These are phyloP conservation scores for Dendrobium huoshanense DNA, from an alignment of 106 monocot genomes.

Conservation along the genomic window DNA sequence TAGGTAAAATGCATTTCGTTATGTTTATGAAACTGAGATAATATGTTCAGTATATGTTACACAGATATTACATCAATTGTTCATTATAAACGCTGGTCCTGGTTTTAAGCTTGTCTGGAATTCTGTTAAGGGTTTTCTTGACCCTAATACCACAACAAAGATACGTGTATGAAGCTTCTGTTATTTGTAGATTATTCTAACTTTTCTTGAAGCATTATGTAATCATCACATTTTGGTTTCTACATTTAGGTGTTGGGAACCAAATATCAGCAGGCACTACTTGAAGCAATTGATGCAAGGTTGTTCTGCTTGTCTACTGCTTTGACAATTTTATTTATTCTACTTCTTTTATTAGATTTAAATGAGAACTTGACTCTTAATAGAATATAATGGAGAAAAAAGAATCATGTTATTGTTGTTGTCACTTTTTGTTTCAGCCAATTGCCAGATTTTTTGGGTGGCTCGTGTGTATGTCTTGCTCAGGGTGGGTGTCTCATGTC, in stretches of 20 bases:
- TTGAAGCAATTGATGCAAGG: slow-evolving; percentile 51
- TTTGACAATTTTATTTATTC: not conserved
- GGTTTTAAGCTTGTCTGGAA: slow-evolving; percentile 76
- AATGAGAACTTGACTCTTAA: too few species aligned
- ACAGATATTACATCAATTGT: slow-evolving; percentile 70
- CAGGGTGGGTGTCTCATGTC: slow-evolving; percentile 37
- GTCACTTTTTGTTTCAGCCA: slow-evolving; percentile 17
- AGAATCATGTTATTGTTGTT: not conserved
- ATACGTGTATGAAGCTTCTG: slow-evolving; percentile 41
- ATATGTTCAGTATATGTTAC: not conserved
- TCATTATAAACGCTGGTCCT: slow-evolving; percentile 65
- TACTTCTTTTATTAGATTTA: too few species aligned
- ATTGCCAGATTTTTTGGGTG: slow-evolving; percentile 42
- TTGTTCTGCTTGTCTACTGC: slow-evolving; percentile 3
- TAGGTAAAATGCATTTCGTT: not conserved
- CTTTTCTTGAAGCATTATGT: not conserved
- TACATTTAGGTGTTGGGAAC: slow-evolving; percentile 38
- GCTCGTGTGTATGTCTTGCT: slow-evolving; percentile 29
- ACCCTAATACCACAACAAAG: slow-evolving; percentile 65
- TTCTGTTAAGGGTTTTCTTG: slow-evolving; percentile 60
- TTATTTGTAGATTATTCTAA: not conserved
- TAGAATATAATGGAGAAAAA: too few species aligned
- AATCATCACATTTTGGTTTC: slow-evolving; percentile 2
- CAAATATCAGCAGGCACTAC: slow-evolving; percentile 41
- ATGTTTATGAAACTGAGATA: not conserved